Evolutionary conservation across 1,284 basidiomycete genomes (phyloP).

Genomic region (Bjerkandera adusta): DNA sequence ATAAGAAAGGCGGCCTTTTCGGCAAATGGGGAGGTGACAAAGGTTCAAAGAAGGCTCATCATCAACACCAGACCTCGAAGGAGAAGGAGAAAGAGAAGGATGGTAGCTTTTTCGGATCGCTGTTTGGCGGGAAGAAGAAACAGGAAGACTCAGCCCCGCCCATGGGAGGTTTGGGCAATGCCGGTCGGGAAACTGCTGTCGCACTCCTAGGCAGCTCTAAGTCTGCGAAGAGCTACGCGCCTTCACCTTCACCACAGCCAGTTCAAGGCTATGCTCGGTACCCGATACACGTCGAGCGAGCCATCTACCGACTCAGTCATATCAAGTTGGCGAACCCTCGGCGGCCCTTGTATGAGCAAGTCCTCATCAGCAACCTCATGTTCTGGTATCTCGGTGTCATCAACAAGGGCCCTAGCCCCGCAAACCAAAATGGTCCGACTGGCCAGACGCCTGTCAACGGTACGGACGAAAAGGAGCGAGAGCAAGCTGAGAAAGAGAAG

Average conservation of each 20-base stretch:
- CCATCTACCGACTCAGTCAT: conserved; percentile 95
- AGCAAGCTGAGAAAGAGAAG: conserved; percentile 41
- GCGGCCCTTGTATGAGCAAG: conserved; percentile 95
- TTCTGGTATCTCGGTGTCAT: conserved; percentile 99
- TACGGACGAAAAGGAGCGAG: conserved; percentile 7
- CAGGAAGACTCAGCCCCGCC: conserved; percentile 62
- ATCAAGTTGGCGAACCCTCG: conserved; percentile 98
- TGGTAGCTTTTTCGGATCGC: conserved; percentile 80
- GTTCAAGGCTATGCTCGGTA: conserved; percentile 79
- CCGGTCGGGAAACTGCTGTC: conserved; percentile 78
- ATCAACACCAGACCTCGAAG: conserved; percentile 45
- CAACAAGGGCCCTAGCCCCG: conserved; percentile 68
- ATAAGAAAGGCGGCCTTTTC: conserved; percentile 69
- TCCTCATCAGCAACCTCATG: conserved; percentile 98
- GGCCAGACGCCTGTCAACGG: conserved; percentile 10
- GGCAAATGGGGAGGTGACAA: conserved; percentile 70
- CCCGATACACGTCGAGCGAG: conserved; percentile 97
- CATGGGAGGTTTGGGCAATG: conserved; percentile 45
- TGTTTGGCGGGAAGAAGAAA: conserved; percentile 84
- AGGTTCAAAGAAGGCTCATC: conserved; percentile 46
- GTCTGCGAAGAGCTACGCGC: conserved; percentile 63
- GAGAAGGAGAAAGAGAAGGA: conserved; percentile 76
- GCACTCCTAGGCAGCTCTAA: conserved; percentile 82
- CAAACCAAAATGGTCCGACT: not conserved
- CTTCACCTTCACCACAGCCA: conserved; percentile 62